Percentiles rank a stretch among this genome's conserved stretches.
Evolutionary conservation across 2,329 filamentous ascomycete genomes (phyloP).

Genomic region (Xylariaceae sp.): DNA sequence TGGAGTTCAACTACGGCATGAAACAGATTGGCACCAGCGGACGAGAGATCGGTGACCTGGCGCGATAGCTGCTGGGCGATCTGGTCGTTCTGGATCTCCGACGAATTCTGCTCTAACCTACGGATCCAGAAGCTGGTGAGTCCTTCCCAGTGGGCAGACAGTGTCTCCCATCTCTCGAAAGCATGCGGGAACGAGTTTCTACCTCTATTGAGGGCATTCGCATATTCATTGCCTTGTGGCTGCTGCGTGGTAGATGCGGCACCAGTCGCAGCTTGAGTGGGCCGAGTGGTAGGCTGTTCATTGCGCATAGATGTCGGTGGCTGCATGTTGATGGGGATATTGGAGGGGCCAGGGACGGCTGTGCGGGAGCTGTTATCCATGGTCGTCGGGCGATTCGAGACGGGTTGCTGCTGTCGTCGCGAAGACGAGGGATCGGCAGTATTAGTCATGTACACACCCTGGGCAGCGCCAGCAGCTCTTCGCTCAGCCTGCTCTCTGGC

Average conservation of each 20-base stretch:
- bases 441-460: conserved; percentile 26
- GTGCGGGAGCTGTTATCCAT: conserved; percentile 14
- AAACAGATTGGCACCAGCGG: conserved; percentile 93
- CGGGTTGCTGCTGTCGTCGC: conserved; percentile 21
- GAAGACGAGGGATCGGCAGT: conserved; percentile 19
- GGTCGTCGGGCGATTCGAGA: conserved; percentile 20
- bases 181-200: conserved; percentile 87
- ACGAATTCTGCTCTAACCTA: conserved; percentile 83
- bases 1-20: conserved; percentile 97
- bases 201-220: conserved; percentile 31
- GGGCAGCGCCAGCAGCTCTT: conserved; percentile 43
- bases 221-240: conserved; percentile 31
- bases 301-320: conserved; percentile 25
- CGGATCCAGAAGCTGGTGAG: conserved; percentile 97
- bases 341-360: conserved; percentile 17
- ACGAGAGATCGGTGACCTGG: conserved; percentile 95
- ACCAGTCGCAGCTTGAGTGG: conserved; percentile 20
- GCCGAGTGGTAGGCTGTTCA: conserved; percentile 19
- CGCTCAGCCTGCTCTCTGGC: conserved; percentile 34
- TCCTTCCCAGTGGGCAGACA: conserved; percentile 98
- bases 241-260: conserved; percentile 31
- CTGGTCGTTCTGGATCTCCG: conserved; percentile 78
- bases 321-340: conserved; percentile 17
- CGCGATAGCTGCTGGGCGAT: conserved; percentile 84
- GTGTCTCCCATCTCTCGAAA: conserved; percentile 94